These are phyloP conservation scores for Pythium guiyangense DNA, from an alignment of 352 stramenopile genomes.

Conservation along the genomic window DNA sequence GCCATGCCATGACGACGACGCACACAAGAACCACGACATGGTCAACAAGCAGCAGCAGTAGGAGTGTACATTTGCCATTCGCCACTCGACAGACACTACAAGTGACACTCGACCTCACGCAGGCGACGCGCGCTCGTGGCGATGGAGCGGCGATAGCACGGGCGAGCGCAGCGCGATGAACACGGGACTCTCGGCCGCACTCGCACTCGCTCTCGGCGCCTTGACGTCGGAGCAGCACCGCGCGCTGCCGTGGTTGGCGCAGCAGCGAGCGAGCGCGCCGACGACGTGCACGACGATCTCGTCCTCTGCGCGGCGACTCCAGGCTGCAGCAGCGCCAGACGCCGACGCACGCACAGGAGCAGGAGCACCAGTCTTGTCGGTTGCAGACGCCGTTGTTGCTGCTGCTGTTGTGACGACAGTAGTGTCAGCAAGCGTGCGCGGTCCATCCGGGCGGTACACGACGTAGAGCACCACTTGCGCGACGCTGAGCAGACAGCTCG, in stretches of 20 bases:
- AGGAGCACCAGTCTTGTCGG: background rate
- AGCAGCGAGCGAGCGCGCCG: too few species aligned
- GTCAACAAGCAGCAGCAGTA: background rate
- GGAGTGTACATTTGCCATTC: background rate
- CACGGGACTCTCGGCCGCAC: conserved; percentile 2
- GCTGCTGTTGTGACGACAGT: background rate
- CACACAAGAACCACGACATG: too few species aligned
- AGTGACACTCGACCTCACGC: background rate
- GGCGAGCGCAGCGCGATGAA: conserved; percentile 7
- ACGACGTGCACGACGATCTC: conserved; percentile 4
- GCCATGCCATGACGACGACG: too few species aligned
- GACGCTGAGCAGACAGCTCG: conserved; percentile 9
- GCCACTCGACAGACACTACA: background rate
- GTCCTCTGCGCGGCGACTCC: background rate
- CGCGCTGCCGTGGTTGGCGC: too few species aligned
- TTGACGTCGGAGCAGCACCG: background rate
- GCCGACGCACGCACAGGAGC: background rate
- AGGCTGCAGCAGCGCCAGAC: background rate
- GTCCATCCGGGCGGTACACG: conserved; percentile 8
- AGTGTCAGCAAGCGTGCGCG: background rate
- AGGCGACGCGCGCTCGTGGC: background rate
- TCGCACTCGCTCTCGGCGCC: background rate
- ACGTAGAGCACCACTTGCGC: conserved; percentile 10
- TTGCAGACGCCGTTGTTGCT: too few species aligned
- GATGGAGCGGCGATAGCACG: conserved; percentile 5